phyloP scores from a whole-genome alignment of 2,329 filamentous ascomycete genomes.

The Sporothrix humicola region DNA sequence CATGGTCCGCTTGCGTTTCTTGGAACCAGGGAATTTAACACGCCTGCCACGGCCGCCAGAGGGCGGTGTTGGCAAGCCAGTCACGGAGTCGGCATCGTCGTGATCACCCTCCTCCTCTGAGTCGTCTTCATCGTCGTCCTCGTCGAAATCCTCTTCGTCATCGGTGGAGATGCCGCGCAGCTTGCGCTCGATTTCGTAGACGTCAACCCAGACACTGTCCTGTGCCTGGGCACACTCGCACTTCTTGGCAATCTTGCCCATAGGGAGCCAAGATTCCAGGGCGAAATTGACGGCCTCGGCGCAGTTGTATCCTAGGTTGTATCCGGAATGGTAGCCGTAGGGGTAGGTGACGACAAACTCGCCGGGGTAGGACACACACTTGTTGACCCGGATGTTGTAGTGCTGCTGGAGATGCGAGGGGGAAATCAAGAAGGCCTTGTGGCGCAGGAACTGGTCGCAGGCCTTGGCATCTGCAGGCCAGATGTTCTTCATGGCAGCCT shows the following conservation, averaged over 20 bases:
- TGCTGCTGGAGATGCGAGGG: slow-evolving; percentile 84
- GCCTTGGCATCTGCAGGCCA: slow-evolving; percentile 96
- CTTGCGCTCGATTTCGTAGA: slow-evolving; percentile 93
- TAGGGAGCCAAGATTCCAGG: slow-evolving; percentile 91
- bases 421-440: slow-evolving; percentile 97
- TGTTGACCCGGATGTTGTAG: slow-evolving; percentile 95
- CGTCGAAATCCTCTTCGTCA: slow-evolving; percentile 72
- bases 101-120: slow-evolving; percentile 69
- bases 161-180: slow-evolving; percentile 87
- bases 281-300: slow-evolving; percentile 99
- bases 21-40: slow-evolving; percentile 57
- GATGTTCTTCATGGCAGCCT: slow-evolving; percentile 91
- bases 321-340: slow-evolving; percentile 97
- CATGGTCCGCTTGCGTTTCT: slow-evolving; percentile 71
- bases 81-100: slow-evolving; percentile 59
- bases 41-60: slow-evolving; percentile 54
- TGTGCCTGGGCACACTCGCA: slow-evolving; percentile 94
- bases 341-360: slow-evolving; percentile 99
- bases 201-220: slow-evolving; percentile 98
- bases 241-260: slow-evolving; percentile 93
- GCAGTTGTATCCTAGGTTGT: slow-evolving; percentile 97
- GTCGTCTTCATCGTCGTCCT: slow-evolving; percentile 66
- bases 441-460: slow-evolving; percentile 92
- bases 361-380: slow-evolving; percentile 90
- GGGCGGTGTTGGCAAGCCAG: slow-evolving; percentile 79